Percentiles rank a stretch among this genome's conserved stretches.
phyloP scores from a whole-genome alignment of 768 basidiomycete species.

The Lactifluus echinatus region DNA sequence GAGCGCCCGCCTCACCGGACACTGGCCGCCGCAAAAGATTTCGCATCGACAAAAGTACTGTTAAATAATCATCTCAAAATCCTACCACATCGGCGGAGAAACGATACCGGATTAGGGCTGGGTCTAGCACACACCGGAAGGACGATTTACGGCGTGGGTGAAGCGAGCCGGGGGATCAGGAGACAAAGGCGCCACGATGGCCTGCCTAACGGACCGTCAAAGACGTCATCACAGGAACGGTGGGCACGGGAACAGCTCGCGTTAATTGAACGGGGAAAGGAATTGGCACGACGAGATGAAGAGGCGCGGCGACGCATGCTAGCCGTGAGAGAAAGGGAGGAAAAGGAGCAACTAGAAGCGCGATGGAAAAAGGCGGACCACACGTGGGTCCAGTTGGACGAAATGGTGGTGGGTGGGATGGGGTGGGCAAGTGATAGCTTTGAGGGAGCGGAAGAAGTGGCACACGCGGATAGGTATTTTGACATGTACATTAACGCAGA shows the following conservation, averaged over 20 bases:
- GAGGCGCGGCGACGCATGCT: not conserved
- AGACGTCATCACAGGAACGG: slow-evolving; percentile 6
- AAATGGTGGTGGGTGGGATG: not conserved
- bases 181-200: not conserved
- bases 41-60: not conserved
- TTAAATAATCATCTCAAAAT: slow-evolving; percentile 9
- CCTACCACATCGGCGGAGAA: slow-evolving; percentile 10
- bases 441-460: slow-evolving; percentile 16
- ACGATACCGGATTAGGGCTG: not conserved
- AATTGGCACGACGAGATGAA: slow-evolving; percentile 2
- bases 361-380: not conserved
- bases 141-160: slow-evolving; percentile 18
- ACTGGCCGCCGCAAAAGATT: slow-evolving; percentile 2
- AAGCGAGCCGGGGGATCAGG: not conserved
- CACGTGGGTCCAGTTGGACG: not conserved
- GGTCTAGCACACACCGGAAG: slow-evolving; percentile 13
- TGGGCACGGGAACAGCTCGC: slow-evolving; percentile 1
- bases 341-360: not conserved
- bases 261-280: slow-evolving; percentile 6
- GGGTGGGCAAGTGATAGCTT: not conserved
- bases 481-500: slow-evolving; percentile 34
- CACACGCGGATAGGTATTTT: slow-evolving; percentile 31
- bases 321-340: not conserved
- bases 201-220: not conserved
- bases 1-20: slow-evolving; percentile 7